Base-by-base conservation (phyloP, 2,329 filamentous ascomycete species). In the Zasmidium cellare region DNA sequence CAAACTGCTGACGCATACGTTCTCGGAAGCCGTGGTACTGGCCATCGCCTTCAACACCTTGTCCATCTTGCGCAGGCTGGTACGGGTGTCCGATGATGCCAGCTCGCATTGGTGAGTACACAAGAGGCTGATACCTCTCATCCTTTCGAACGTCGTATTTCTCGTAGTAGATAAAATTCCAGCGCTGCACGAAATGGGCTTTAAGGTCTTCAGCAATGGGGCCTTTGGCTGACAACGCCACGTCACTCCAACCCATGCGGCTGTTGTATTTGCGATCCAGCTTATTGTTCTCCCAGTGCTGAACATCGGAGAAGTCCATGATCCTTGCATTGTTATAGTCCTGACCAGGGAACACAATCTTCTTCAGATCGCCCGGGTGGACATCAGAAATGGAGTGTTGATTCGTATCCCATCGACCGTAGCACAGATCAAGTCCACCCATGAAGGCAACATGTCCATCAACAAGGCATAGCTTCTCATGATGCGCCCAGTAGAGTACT, bases 221-320 rank as follows among this genome's bases (percentile, higher is more conserved):
- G 0, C 92, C 92, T 14, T 82, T 82, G 57, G 96, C 73, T 65
- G 86, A 91, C 56, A 97, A 79, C 11, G 89, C 87, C 58, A 96
- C 84, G 74, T 96, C 92, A 14, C 89, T 91, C 92, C 92, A 96
- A 19, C 92, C 92, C 91, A 96, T 96, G 59, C 92, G 84, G 2
- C 90, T 91, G 74, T 82, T 90, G 62, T 65, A 69, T 38, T 66
- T 72, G 51, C 92, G 84, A 68, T 96, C 89, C 19, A 97, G 82
- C 70, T 96, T 91, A 74, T 96, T 96, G 61, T 92, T 84, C 62
- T 93, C 84, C 85, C 88, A 96, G 61, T 94, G 83, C 76, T 20
- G 93, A 9, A 94, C 89, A 66, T 91, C 85, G 47, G 86, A 81
- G 72, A 94, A 93, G 73, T 94, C 92, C 71, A 89, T 89, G 31